phyloP scores from a whole-genome alignment of 768 basidiomycete species.

The Boletus patriciae region DNA sequence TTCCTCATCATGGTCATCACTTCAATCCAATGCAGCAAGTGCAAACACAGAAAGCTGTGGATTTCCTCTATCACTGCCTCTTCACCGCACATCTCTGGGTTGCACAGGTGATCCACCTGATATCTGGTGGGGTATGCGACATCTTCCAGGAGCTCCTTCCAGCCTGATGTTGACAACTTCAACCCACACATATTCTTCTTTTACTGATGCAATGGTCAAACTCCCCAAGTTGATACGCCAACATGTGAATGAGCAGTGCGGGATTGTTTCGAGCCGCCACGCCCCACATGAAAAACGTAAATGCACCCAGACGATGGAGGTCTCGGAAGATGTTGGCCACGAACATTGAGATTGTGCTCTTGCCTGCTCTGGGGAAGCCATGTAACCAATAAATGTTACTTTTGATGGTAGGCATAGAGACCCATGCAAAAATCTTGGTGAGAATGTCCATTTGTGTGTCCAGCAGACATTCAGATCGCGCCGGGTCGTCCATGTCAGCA shows the following conservation, averaged over 20 bases:
- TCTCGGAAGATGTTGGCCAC: conserved; percentile 35
- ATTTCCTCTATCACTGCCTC: conserved; percentile 16
- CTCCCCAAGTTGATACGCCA: conserved; percentile 35
- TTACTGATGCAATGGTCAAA: conserved; percentile 33
- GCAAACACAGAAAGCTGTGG: conserved; percentile 18
- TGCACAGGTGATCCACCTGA: conserved; percentile 34
- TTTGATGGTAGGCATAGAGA: conserved; percentile 15
- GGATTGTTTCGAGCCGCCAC: conserved; percentile 32
- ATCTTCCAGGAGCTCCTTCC: conserved; percentile 25
- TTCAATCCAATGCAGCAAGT: conserved; percentile 38
- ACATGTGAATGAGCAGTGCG: conserved; percentile 32
- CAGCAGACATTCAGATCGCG: conserved; percentile 31
- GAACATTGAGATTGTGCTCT: conserved; percentile 38
- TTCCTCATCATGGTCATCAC: conserved; percentile 31
- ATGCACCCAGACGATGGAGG: conserved; percentile 36
- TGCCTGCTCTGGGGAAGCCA: conserved; percentile 38
- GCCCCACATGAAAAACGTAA: conserved; percentile 36
- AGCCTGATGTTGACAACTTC: conserved; percentile 18
- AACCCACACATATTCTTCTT: conserved; percentile 29
- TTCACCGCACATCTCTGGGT: conserved; percentile 2
- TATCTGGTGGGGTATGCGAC: conserved; percentile 24
- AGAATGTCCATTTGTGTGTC: conserved; percentile 34
- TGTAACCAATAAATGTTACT: conserved; percentile 35
- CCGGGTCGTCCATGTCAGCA: conserved; percentile 30
- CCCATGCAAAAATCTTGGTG: conserved; percentile 26